These are phyloP conservation scores for Solanum appendiculatum DNA, from an alignment of 257 asterid genomes.

Conservation along the genomic window DNA sequence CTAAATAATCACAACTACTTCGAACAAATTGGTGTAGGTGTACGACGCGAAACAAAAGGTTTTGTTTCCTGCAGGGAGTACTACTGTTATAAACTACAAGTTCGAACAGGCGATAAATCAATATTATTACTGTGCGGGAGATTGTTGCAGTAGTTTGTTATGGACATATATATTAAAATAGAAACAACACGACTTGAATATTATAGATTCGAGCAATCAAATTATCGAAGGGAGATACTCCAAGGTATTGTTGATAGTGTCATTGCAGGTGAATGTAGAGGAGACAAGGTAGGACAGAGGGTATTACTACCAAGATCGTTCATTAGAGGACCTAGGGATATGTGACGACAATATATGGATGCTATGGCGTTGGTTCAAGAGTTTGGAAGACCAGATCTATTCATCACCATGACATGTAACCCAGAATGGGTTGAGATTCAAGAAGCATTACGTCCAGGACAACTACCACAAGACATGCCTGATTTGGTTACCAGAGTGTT, in stretches of 20 bases:
- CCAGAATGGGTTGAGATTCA: background rate
- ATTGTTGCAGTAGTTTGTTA: background rate
- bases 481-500: background rate
- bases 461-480: background rate
- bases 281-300: background rate
- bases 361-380: background rate
- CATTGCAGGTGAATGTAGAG: background rate
- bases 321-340: background rate
- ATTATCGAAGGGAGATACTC: background rate
- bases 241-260: background rate
- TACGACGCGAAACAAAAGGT: too few species aligned
- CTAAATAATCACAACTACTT: too few species aligned
- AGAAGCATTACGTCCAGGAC: rapidly evolving
- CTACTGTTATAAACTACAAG: background rate
- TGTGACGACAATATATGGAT: background rate
- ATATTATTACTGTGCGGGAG: background rate
- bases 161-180: background rate
- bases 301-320: background rate
- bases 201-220: background rate
- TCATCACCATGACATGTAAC: conserved; percentile 1
- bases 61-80: too few species aligned
- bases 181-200: background rate
- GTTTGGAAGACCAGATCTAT: background rate
- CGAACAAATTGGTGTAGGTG: too few species aligned
- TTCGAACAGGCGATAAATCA: background rate